These are phyloP conservation scores for Aspergillus versicolor DNA, from an alignment of 2,329 filamentous ascomycete genomes.

Conservation along the genomic window DNA sequence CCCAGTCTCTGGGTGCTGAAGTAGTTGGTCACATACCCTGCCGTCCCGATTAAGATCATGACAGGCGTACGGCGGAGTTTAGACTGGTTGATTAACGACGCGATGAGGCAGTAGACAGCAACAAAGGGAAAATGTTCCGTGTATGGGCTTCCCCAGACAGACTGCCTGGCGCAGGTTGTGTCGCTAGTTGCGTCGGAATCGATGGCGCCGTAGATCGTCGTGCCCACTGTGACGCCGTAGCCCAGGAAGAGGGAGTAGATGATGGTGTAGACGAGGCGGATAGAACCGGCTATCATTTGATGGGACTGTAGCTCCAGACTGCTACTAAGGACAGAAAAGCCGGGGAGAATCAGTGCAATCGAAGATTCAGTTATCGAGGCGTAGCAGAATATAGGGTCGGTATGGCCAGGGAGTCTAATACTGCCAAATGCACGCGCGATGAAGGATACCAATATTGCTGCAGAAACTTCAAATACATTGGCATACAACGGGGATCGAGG, in stretches of 20 bases:
- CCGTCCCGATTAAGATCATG: constrained; percentile 73
- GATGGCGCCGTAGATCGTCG: constrained; percentile 62
- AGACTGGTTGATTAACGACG: constrained; percentile 78
- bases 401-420: constrained; percentile 48
- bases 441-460: constrained; percentile 67
- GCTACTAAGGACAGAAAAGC: constrained; percentile 62
- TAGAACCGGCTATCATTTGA: constrained; percentile 68
- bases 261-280: constrained; percentile 72
- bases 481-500: constrained; percentile 70
- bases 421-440: constrained; percentile 68
- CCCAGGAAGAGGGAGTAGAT: constrained; percentile 73
- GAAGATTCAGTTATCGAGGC: constrained; percentile 70
- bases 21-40: constrained; percentile 75
- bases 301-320: constrained; percentile 69
- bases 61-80: constrained; percentile 77
- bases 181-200: constrained; percentile 55
- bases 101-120: constrained; percentile 69
- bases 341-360: constrained; percentile 71
- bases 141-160: constrained; percentile 43
- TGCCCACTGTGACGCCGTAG: constrained; percentile 70
- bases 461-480: constrained; percentile 66
- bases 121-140: constrained; percentile 70
- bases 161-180: constrained; percentile 50
- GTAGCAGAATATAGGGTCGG: constrained; percentile 62
- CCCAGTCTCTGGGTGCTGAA: constrained; percentile 68